Evolutionary conservation across 495 filamentous ascomycete genomes (phyloP).

Genomic region (Staphylotrichum longicolle): DNA sequence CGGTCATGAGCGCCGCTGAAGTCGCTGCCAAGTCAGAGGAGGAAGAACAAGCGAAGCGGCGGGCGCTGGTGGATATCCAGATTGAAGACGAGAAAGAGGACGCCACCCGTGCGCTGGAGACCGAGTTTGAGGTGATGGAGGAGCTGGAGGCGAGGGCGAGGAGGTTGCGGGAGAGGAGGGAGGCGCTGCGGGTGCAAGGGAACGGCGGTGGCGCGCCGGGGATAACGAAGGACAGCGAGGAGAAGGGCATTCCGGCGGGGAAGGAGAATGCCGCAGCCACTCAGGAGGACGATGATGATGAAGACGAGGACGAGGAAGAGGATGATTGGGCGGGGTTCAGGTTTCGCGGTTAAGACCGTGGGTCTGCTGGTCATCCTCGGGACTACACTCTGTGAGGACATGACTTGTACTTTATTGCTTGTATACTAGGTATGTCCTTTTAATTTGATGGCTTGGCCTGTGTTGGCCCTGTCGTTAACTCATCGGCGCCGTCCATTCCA

Average conservation of each 20-base stretch:
- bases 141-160: slow-evolving; percentile 76
- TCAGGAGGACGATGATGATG: slow-evolving; percentile 45
- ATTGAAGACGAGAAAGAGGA: slow-evolving; percentile 78
- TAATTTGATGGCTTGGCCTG: background rate
- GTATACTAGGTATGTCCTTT: slow-evolving; percentile 15
- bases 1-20: slow-evolving; percentile 67
- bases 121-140: slow-evolving; percentile 96
- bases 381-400: too few relatives aligned
- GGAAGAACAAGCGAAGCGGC: slow-evolving; percentile 54
- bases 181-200: slow-evolving; percentile 44
- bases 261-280: slow-evolving; percentile 38
- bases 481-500: background rate
- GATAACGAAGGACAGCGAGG: slow-evolving; percentile 16
- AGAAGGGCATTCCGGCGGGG: slow-evolving; percentile 24
- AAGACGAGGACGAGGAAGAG: slow-evolving; percentile 59
- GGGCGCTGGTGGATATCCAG: slow-evolving; percentile 58
- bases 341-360: slow-evolving; percentile 45
- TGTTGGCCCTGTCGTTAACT: background rate
- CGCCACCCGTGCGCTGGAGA: slow-evolving; percentile 72
- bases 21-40: slow-evolving; percentile 66
- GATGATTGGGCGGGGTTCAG: slow-evolving; percentile 69
- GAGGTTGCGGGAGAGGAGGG: slow-evolving; percentile 68
- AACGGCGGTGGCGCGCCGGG: slow-evolving; percentile 11
- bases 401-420: slow-evolving; percentile 16
- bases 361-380: too few relatives aligned